Conservation (phyloP, 306 rosid species). For the Acacia melanoxylon region DNA sequence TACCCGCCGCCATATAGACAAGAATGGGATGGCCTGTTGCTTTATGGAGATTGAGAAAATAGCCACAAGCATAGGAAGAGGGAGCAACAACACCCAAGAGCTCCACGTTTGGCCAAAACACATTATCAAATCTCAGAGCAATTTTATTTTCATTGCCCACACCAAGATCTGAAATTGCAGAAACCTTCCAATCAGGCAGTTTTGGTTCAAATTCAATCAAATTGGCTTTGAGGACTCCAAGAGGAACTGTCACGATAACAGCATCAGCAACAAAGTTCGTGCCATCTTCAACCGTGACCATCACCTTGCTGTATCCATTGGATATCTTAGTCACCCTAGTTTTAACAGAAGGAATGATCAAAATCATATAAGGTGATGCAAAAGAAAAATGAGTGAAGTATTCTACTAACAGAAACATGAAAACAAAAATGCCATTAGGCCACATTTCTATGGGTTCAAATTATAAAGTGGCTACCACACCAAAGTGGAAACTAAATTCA, state of each 20-base stretch:
- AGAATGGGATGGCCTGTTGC: conserved; percentile 77
- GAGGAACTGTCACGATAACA: conserved; percentile 59
- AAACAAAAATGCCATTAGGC: background rate
- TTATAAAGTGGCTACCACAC: background rate
- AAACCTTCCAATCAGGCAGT: conserved; percentile 70
- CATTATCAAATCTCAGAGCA: conserved; percentile 57
- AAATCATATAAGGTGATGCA: background rate
- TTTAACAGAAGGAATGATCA: conserved; percentile 30
- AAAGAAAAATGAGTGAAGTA: background rate
- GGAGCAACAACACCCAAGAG: conserved; percentile 70
- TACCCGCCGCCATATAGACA: conserved; percentile 79
- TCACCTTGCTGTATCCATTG: conserved; percentile 58
- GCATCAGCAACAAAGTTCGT: conserved; percentile 57
- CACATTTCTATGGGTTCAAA: background rate
- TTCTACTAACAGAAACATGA: background rate
- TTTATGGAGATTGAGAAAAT: conserved; percentile 82
- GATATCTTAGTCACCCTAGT: conserved; percentile 53
- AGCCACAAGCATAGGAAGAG: conserved; percentile 67
- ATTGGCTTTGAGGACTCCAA: conserved; percentile 72
- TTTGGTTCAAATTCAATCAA: conserved; percentile 66
- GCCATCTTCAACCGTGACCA: conserved; percentile 64
- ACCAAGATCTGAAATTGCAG: conserved; percentile 75
- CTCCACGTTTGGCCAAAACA: conserved; percentile 81
- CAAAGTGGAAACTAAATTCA: background rate
- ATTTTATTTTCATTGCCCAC: conserved; percentile 81